Evolutionary conservation across 1,284 basidiomycete species (phyloP).

Genomic region (Microbotryum silenes-acaulis): DNA sequence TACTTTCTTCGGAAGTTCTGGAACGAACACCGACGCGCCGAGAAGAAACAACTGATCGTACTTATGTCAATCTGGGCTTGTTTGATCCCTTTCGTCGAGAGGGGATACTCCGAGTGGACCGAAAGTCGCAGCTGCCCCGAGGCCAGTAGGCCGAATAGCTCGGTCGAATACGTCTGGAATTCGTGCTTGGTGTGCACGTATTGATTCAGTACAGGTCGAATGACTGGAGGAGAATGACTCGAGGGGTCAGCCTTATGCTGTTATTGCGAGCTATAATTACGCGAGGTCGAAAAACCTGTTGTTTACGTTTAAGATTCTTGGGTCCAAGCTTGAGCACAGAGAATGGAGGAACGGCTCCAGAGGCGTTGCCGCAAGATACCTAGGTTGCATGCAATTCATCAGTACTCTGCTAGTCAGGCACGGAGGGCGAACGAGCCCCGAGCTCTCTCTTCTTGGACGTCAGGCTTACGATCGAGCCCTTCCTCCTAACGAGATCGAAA

Average conservation of each 20-base stretch:
- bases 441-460: too few relatives aligned
- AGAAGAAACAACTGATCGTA: constrained; percentile 5
- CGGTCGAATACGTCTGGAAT: constrained; percentile 55
- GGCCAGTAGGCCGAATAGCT: constrained; percentile 59
- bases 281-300: constrained; percentile 1
- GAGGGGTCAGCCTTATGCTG: too few relatives aligned
- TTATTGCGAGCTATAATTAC: neutral
- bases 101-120: constrained; percentile 61
- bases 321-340: constrained; percentile 62
- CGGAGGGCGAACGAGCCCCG: too few relatives aligned
- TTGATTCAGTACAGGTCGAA: constrained; percentile 42
- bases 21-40: too few relatives aligned
- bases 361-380: constrained; percentile 67
- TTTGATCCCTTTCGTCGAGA: constrained; percentile 69
- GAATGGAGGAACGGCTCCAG: constrained; percentile 59
- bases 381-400: too few relatives aligned
- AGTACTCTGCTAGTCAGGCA: too few relatives aligned
- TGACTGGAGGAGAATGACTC: constrained; percentile 23
- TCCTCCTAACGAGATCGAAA: constrained; percentile 31
- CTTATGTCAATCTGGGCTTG: constrained; percentile 72
- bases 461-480: constrained; percentile 57
- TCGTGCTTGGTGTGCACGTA: constrained; percentile 64
- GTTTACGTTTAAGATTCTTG: constrained; percentile 64
- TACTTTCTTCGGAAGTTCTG: too few relatives aligned
- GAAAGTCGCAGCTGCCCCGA: constrained; percentile 60